These are phyloP conservation scores for Aphanoascus verrucosus DNA, from an alignment of 2,329 filamentous ascomycete species.

Conservation along the genomic window DNA sequence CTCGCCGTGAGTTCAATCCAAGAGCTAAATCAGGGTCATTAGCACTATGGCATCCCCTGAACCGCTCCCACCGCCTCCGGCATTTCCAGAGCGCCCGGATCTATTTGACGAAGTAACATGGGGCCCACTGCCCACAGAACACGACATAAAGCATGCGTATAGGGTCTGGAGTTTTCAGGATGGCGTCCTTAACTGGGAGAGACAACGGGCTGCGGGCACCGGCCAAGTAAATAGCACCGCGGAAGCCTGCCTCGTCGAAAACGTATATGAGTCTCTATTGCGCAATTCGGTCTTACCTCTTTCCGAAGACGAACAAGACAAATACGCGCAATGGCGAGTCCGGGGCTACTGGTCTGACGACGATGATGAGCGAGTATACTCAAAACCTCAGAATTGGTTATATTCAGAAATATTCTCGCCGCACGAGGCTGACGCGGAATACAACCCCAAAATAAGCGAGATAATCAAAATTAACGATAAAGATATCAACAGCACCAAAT, in stretches of 20 bases:
- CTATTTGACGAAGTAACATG: constrained; percentile 23
- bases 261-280: constrained; percentile 28
- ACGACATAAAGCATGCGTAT: constrained; percentile 22
- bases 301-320: constrained; percentile 10
- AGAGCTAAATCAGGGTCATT: background rate
- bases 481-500: constrained; percentile 15
- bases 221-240: constrained; percentile 1
- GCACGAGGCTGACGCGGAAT: background rate
- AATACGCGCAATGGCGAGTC: background rate
- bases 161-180: constrained; percentile 24
- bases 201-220: background rate
- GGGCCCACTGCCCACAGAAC: constrained; percentile 18
- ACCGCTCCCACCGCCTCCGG: constrained; percentile 9
- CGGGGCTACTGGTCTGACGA: background rate
- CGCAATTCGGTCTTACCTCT: constrained; percentile 17
- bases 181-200: constrained; percentile 12
- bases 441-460: background rate
- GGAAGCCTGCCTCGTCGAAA: constrained; percentile 19
- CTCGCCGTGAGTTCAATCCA: background rate
- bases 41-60: constrained; percentile 5
- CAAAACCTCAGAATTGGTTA: constrained; percentile 8
- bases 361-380: background rate
- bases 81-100: constrained; percentile 21
- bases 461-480: constrained; percentile 13
- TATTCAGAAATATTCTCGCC: constrained; percentile 17